Evolutionary conservation across 1,139 yeast species (phyloP).

Genomic region (Candida sp.): DNA sequence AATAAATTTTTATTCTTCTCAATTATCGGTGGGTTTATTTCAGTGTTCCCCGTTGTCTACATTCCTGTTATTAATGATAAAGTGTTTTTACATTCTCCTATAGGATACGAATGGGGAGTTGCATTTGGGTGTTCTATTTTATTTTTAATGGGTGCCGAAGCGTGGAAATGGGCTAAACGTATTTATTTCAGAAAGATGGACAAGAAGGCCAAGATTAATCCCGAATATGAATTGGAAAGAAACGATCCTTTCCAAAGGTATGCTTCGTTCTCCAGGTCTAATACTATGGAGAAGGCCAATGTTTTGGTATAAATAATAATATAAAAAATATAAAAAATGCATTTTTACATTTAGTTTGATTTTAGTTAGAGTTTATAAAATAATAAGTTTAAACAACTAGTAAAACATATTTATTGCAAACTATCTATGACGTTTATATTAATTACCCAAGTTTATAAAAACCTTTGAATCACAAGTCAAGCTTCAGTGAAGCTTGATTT

Average conservation of each 20-base stretch:
- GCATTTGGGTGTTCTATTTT: conserved; percentile 62
- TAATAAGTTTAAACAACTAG: no score
- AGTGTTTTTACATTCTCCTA: conserved; percentile 74
- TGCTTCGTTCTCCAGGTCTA: conserved; percentile 52
- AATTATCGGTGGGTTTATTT: conserved; percentile 62
- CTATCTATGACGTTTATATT: no score
- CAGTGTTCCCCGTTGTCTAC: conserved; percentile 81
- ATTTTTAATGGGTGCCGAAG: conserved; percentile 61
- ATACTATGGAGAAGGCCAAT: conserved; percentile 43
- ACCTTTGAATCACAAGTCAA: no score
- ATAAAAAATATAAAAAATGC: not conserved
- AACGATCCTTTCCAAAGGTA: conserved; percentile 63
- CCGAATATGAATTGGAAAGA: conserved; percentile 63
- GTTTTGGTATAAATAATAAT: not conserved
- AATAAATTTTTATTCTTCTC: conserved; percentile 87
- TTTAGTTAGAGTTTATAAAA: no score
- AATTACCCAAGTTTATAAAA: no score
- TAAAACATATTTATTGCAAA: no score
- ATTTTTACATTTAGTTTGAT: not conserved
- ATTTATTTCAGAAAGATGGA: conserved; percentile 38
- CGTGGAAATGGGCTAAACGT: conserved; percentile 68
- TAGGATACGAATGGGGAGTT: conserved; percentile 83
- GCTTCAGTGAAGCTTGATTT: no score
- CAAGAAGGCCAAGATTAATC: conserved; percentile 39
- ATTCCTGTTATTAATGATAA: conserved; percentile 81